Base-by-base conservation (phyloP, 805 yeast species). In the Metschnikowia cubensis region DNA sequence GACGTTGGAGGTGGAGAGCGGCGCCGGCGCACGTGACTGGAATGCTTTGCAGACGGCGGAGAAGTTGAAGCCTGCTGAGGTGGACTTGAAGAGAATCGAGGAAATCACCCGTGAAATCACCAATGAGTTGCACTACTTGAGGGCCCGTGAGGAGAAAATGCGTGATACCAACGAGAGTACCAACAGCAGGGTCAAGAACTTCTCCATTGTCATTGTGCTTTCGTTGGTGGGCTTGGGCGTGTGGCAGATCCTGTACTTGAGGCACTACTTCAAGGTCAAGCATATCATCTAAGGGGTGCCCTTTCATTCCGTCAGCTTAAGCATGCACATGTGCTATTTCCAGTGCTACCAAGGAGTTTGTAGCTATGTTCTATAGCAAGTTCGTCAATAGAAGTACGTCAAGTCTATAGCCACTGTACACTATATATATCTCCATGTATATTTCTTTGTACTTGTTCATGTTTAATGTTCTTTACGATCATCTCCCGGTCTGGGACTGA, bases 1-100 rank as follows among this genome's bases (percentile, higher is more conserved):
- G 59, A 97, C 90, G 63, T 75, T 94, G 62, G 97, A 91, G 56
- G 85, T 94, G 52, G 98, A 94, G 69, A 84, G 90, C 54, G 99
- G 99, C 40, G 88, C 97, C 46, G 88, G 90, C 61, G 99, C 98
- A 38, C 85, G 98, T 70, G 98, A 94, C 73, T 94, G 98, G 97
- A 89, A 90, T 65, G 89, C 90, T 21, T 76, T 91, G 55, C 97
- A 91, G 74, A 91, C 96, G 42, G 81, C 87, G 41, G 98, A 94
- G 69, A 89, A 89, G 67, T 83, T 94, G 68, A 88, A 87, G 71
- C 98, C 99, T 4, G 82, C 86, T 45, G 99, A 94, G 71, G 84
- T 91, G 50, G 95, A 89, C 61, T 77, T 94, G 67, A 85, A 94
- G 69, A 84, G 86, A 66, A 78, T 92, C 50, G 92, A 89, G 68